Base-by-base conservation (phyloP, 2,329 filamentous ascomycete genomes). In the Camillea tinctor region DNA sequence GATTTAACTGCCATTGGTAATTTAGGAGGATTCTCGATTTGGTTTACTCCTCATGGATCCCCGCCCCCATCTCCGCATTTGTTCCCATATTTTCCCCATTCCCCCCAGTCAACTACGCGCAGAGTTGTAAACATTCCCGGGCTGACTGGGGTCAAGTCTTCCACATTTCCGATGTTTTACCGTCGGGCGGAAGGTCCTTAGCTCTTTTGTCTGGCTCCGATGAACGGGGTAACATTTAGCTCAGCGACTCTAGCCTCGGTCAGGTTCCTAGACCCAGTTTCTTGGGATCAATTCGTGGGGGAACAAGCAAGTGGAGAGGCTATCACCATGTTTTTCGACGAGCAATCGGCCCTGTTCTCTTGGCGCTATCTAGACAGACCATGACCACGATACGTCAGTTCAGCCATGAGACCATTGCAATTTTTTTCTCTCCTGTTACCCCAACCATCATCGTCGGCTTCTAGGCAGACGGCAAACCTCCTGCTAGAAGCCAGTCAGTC, bases 311-410 rank as follows among this genome's bases (percentile, higher is more conserved):
- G 36, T 44, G 36, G 36, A 44, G 36, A 44, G 36, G 36, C 36
- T 44, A 17, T 44, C 36, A 44, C 17, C 15, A 44, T 44, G 36
- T 44, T 52, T 26, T 19, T 26, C 4, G 22, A 19, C 7, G 17
- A 24, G 17, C 30, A 52, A 52, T 52, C 51, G 51, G 51, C 51
- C 51, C 51, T 52, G 51, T 24, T 52, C 8, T 52, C 51, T 52
- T 26, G 51, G 51, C 51, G 6, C 36, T 7, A n/a, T n/a, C 36
- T 44, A 44, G 36, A 13, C 36, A 44, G 36, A 44, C 36, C 36
- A 44, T 15, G 13, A 44, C 36, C 36, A 44, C 13, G 36, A 44
- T 44, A 44, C 36, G 36, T 44, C 36, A 44, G 36, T 44, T 17
- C 13, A 44, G 11, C 36, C 36, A 44, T 44, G 36, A 44, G 36